Evolutionary conservation across 257 asterid genomes (phyloP).

Genomic region (Solanum appendiculatum): DNA sequence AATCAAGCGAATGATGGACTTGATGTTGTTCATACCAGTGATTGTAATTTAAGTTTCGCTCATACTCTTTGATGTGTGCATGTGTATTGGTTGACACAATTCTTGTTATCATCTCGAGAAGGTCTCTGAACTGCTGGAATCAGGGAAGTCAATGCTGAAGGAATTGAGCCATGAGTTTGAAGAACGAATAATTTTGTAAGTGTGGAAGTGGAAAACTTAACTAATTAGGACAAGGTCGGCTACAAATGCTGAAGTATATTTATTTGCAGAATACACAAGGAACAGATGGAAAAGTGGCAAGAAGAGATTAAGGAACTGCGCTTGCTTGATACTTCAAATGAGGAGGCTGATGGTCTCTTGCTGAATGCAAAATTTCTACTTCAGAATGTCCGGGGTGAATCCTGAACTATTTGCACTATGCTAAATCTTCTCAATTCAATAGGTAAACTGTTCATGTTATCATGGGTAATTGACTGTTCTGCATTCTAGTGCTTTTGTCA

Average conservation of each 20-base stretch:
- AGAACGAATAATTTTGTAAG: slow-evolving; percentile 71
- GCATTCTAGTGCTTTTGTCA: background rate
- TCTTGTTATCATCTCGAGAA: slow-evolving; percentile 18
- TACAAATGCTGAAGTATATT: slow-evolving; percentile 12
- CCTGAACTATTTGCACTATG: slow-evolving; percentile 1
- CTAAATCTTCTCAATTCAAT: background rate
- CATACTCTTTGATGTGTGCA: background rate
- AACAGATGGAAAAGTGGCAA: slow-evolving; percentile 84
- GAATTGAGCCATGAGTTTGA: slow-evolving; percentile 71
- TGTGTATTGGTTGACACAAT: background rate
- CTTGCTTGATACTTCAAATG: slow-evolving; percentile 62
- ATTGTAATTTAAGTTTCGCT: background rate
- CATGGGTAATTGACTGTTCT: background rate
- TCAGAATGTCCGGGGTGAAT: slow-evolving; percentile 42
- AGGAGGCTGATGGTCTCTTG: slow-evolving; percentile 53
- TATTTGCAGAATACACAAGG: slow-evolving; percentile 63
- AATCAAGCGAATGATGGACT: background rate
- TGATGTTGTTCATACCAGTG: background rate
- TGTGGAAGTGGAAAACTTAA: background rate
- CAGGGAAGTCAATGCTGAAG: slow-evolving; percentile 84
- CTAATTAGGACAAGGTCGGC: background rate
- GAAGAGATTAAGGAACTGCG: slow-evolving; percentile 83
- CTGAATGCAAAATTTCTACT: slow-evolving; percentile 54
- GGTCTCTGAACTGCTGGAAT: slow-evolving; percentile 87
- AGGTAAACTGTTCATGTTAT: background rate